Base-by-base conservation (phyloP, 1,284 basidiomycete species). In the Boletus semigastroideus region DNA sequence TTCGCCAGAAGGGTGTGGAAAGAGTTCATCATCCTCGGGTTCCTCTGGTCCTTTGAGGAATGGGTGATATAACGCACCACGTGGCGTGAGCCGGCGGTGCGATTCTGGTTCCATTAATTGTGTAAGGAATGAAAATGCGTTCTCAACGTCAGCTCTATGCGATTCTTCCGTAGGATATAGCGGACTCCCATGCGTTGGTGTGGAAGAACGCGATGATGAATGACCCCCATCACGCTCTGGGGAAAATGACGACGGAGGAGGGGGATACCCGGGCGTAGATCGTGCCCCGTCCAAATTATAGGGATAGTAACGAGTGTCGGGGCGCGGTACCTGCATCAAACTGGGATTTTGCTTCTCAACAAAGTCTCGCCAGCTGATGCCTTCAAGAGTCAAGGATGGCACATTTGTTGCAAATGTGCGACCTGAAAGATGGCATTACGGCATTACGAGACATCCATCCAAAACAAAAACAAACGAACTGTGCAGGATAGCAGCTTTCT, bases 341-440 rank as follows among this genome's bases (percentile, higher is more conserved):
- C 82, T 73, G 1, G 90, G 92, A 61, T 95, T 95, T 53, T 91
- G 82, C 44, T 74, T 80, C 58, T 86, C 78, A 40, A 94, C 84
- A 53, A 96, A 84, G 10, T 84, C 78, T 27, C 74, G 73, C 80
- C 95, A 87, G 36, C 83, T 70, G 14, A 82, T 79, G 37, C 88
- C 86, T 1, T 87, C 78, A 33, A 75, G 67, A 12, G 83, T 79
- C 19, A 94, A 72, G 5, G 86, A 78, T 4, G 93, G 92, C 0
- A 97, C 78, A 63, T 97, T 97, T 19, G 90, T 89, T 13, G 87
- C 76, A 59, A 97, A 89, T 2, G 86, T 87, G 28, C 94, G 88
- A 67, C 90, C 94, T 97, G 58, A 27, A 42, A 47, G 45, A 49
- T 25, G 39, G 16, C 14, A 49, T 59, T 46, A 69, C 22, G 39